A percentile compares a stretch with the other conserved stretches of the same genome.
Evolutionary conservation across 352 stramenopile genomes (phyloP).

Genomic region (Peronospora farinosa): DNA sequence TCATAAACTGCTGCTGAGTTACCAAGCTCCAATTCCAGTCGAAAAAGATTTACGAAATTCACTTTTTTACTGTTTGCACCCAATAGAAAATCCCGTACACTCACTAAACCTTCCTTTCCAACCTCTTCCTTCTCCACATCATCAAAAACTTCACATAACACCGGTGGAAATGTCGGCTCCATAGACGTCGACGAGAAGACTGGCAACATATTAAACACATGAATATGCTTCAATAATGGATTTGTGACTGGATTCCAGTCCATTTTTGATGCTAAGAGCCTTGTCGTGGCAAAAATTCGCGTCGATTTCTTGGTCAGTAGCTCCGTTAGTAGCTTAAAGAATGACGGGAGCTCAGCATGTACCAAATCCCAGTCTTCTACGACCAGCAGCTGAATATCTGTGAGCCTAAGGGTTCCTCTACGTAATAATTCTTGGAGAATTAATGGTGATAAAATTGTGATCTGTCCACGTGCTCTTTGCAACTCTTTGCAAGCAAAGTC

Average conservation of each 20-base stretch:
- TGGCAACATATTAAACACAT: constrained; percentile 57
- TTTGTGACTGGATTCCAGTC: constrained; percentile 40
- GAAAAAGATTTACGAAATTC: constrained; percentile 57
- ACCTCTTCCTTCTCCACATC: not conserved
- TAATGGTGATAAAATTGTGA: constrained; percentile 45
- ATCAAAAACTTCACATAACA: constrained; percentile 52
- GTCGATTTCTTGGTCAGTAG: constrained; percentile 14
- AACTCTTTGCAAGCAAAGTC: constrained; percentile 17
- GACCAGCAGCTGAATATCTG: constrained; percentile 42
- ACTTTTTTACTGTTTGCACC: constrained; percentile 68
- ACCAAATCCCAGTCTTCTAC: constrained; percentile 66
- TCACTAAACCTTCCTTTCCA: constrained; percentile 6
- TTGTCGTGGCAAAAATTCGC: constrained; percentile 57
- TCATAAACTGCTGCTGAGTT: constrained; percentile 70
- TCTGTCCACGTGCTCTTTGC: constrained; percentile 17
- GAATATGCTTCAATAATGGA: constrained; percentile 53
- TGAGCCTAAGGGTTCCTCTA: constrained; percentile 21
- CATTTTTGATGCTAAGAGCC: constrained; percentile 44
- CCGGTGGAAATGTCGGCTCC: constrained; percentile 28
- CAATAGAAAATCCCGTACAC: constrained; percentile 55
- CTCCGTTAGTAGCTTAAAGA: constrained; percentile 38
- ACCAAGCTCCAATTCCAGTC: constrained; percentile 56
- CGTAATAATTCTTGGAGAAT: constrained; percentile 39
- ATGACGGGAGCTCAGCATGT: constrained; percentile 48
- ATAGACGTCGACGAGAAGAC: constrained; percentile 25